phyloP scores from a whole-genome alignment of 2,329 filamentous ascomycete species.

The Colletotrichum godetiae region DNA sequence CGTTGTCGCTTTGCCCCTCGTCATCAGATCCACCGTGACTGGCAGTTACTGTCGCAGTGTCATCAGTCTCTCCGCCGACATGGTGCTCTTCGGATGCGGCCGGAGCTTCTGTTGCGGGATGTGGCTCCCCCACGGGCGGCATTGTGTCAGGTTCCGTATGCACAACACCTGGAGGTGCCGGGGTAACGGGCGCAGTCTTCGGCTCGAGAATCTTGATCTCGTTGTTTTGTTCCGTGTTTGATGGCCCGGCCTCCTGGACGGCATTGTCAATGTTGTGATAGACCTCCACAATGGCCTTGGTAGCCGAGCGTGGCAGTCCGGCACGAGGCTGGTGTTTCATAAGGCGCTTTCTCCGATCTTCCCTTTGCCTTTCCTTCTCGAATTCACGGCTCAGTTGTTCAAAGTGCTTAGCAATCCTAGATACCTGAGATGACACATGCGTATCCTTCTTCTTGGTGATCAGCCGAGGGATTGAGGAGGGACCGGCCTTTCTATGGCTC shows the following conservation, averaged over 20 bases:
- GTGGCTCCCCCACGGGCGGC: conserved; percentile 7
- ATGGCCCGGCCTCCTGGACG: conserved; percentile 80
- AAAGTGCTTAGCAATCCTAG: conserved; percentile 93
- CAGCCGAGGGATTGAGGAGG: conserved; percentile 91
- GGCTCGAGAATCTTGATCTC: conserved; percentile 31
- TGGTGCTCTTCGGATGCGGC: conserved; percentile 31
- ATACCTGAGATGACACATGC: conserved; percentile 89
- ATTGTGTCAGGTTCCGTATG: conserved; percentile 33
- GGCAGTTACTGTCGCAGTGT: conserved; percentile 53
- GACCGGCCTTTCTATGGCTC: conserved; percentile 61
- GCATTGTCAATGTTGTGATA: conserved; percentile 95
- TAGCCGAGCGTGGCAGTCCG: conserved; percentile 85
- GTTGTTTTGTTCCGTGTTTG: conserved; percentile 60
- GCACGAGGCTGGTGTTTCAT: conserved; percentile 81
- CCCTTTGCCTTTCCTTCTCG: conserved; percentile 87
- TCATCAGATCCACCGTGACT: conserved; percentile 75
- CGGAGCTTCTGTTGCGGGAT: conserved; percentile 22
- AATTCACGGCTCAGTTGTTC: conserved; percentile 97
- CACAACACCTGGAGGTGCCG: conserved; percentile 15
- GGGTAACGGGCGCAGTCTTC: conserved; percentile 28
- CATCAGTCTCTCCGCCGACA: conserved; percentile 44
- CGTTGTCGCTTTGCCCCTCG: conserved; percentile 78
- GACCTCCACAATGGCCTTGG: conserved; percentile 95
- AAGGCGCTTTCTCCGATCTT: conserved; percentile 82
- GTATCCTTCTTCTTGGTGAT: conserved; percentile 79